Evolutionary conservation across 2,329 filamentous ascomycete species (phyloP), one percentile per base, ranked within the genome.

Genomic region (Thielaviopsis musarum): DNA sequence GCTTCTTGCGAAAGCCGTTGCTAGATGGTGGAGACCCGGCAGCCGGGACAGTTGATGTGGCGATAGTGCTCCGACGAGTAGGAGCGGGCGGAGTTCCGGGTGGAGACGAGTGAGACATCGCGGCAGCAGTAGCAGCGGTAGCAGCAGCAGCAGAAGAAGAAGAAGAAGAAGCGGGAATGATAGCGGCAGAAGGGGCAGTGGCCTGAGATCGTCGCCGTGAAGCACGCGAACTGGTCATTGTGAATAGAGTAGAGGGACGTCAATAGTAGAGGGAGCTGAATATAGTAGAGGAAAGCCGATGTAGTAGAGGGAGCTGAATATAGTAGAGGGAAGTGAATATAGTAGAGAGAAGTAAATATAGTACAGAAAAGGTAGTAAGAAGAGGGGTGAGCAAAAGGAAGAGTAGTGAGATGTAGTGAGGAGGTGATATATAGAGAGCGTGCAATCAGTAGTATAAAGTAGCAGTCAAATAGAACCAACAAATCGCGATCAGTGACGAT

Each of bases 291-390:
- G 26, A 7, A 28, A 28, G 26, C 3, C 7, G 26, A 7, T 28
- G 26, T 7, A 28, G 26, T 28, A n/a, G n/a, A n/a, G n/a, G n/a
- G n/a, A n/a, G n/a, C n/a, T n/a, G n/a, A n/a, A n/a, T n/a, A n/a
- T n/a, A 26, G 24, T 26, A 26, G 24, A 38, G n/a, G n/a, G n/a
- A n/a, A n/a, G n/a, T n/a, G n/a, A n/a, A n/a, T n/a, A 10, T 3
- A 41, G 15, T 3, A n/a, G 57, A 57, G 58, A 61, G 59, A n/a
- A n/a, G n/a, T n/a, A n/a, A 59, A 59, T 59, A 34, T 10, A 34
- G 30, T 34, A 34, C 4, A 34, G 26, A 7, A 7, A 28, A 28
- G 26, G 26, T 7, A 28, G 26, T 28, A n/a, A 53, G 48, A 59
- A 62, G 30, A 55, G 30, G 5, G n/a, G 45, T 34, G 26, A 53